Conservation (phyloP, 768 basidiomycete genomes). For the Kockovaella imperatae region DNA sequence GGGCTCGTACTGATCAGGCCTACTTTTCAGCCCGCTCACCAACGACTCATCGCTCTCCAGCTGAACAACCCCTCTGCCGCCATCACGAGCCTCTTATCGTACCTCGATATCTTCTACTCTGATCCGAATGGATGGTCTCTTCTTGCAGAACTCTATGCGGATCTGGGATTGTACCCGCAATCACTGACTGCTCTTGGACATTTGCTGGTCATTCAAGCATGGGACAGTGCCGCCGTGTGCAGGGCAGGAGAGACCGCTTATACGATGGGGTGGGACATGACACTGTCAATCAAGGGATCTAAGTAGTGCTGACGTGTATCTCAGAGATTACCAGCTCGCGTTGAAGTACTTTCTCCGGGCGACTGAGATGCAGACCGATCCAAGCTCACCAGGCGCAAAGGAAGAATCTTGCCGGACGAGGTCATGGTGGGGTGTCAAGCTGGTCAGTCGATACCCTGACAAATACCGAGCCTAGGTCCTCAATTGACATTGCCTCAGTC, state of each 20-base stretch:
- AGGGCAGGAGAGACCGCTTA: constrained; percentile 35
- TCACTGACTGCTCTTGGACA: constrained; percentile 31
- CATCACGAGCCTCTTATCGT: constrained; percentile 33
- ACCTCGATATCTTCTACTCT: constrained; percentile 45
- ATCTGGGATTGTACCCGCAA: constrained; percentile 31
- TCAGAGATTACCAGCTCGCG: constrained; percentile 36
- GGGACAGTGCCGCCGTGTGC: constrained; percentile 27
- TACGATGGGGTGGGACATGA: constrained; percentile 30
- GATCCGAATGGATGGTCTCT: constrained; percentile 43
- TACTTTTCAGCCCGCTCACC: constrained; percentile 35
- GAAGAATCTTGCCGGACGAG: constrained; percentile 21
- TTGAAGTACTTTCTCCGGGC: constrained; percentile 37
- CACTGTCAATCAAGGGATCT: background rate
- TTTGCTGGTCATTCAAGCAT: constrained; percentile 28
- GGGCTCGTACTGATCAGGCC: background rate
- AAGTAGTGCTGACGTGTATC: background rate
- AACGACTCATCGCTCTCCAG: constrained; percentile 38
- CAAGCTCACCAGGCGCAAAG: constrained; percentile 1
- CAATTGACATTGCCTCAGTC: background rate
- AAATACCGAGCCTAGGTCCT: background rate
- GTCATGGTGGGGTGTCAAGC: constrained; percentile 39
- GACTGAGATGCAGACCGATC: constrained; percentile 37
- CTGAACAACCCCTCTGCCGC: constrained; percentile 12
- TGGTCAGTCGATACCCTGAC: constrained; percentile 12
- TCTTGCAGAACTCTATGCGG: constrained; percentile 42